Conservation (phyloP, 495 filamentous ascomycete genomes). For the Lasiosphaeria hispida region DNA sequence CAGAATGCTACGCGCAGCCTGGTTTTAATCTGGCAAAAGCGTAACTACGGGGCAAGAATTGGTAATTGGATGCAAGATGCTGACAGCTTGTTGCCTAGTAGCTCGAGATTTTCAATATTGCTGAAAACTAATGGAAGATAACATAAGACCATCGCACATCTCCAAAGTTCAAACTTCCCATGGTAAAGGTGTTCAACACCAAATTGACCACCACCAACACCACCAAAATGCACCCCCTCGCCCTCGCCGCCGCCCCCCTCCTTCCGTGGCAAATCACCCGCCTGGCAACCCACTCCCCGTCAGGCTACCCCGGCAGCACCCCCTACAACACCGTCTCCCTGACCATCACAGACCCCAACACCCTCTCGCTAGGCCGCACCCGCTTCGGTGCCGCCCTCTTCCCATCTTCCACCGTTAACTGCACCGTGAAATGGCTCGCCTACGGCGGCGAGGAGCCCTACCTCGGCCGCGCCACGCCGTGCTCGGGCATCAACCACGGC, state of each 20-base stretch:
- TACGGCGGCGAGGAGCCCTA: conserved; percentile 8
- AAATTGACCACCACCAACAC: neutral
- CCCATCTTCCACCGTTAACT: conserved; percentile 7
- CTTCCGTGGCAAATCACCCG: conserved; percentile 7
- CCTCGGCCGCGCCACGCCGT: conserved; percentile 8
- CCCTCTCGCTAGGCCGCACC: neutral
- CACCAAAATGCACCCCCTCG: neutral
- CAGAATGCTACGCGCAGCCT: too few relatives aligned
- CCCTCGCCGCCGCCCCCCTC: neutral
- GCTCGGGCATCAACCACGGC: conserved; percentile 8
- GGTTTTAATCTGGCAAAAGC: too few relatives aligned
- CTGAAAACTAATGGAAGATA: too few relatives aligned
- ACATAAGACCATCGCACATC: too few relatives aligned
- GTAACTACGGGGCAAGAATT: too few relatives aligned
- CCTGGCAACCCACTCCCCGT: conserved; percentile 11
- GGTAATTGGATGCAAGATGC: too few relatives aligned
- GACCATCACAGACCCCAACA: conserved; percentile 13
- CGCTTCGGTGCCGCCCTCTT: neutral
- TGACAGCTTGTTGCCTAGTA: too few relatives aligned
- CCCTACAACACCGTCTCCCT: conserved; percentile 6
- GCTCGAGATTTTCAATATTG: too few relatives aligned
- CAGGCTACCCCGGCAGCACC: conserved; percentile 1
- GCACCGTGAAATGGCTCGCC: conserved; percentile 13
- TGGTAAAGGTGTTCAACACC: too few relatives aligned
- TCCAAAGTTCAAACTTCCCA: too few relatives aligned